Conservation (phyloP, 2,329 filamentous ascomycete genomes). For the Microdochium bolleyi region DNA sequence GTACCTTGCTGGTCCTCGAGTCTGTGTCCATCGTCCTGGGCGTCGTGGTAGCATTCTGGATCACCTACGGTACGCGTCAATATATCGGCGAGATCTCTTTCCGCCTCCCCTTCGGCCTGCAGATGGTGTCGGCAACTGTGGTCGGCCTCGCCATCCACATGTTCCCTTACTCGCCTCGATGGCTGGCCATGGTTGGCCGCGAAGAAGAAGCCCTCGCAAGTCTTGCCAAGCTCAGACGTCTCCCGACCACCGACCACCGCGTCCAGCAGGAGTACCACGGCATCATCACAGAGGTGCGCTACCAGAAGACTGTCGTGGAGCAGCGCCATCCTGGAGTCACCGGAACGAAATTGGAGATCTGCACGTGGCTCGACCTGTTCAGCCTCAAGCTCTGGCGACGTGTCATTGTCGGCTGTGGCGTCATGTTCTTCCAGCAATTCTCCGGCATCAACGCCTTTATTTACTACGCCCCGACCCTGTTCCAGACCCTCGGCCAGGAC, state of each 20-base stretch:
- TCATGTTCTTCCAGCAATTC: conserved; percentile 36
- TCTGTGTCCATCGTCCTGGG: conserved; percentile 42
- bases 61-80: conserved; percentile 40
- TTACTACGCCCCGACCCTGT: conserved; percentile 37
- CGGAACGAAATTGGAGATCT: conserved; percentile 32
- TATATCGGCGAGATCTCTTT: conserved; percentile 32
- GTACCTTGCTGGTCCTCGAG: conserved; percentile 38
- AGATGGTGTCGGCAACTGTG: conserved; percentile 30
- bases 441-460: conserved; percentile 33
- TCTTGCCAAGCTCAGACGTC: conserved; percentile 27
- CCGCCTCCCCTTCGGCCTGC: conserved; percentile 36
- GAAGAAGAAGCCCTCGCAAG: conserved; percentile 27
- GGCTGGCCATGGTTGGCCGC: conserved; percentile 30
- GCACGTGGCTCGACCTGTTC: conserved; percentile 38
- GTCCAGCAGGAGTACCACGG: conserved; percentile 39
- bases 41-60: conserved; percentile 44
- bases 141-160: conserved; percentile 31
- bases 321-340: conserved; percentile 25
- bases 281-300: conserved; percentile 38
- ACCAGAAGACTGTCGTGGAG: conserved; percentile 30
- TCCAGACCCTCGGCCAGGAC: conserved; percentile 27
- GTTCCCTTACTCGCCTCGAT: conserved; percentile 36
- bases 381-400: conserved; percentile 31
- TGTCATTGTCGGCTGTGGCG: conserved; percentile 27
- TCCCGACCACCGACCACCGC: conserved; percentile 30